Evolutionary conservation across 805 yeast species (phyloP).

Genomic region (Nakazawaea ernobii): DNA sequence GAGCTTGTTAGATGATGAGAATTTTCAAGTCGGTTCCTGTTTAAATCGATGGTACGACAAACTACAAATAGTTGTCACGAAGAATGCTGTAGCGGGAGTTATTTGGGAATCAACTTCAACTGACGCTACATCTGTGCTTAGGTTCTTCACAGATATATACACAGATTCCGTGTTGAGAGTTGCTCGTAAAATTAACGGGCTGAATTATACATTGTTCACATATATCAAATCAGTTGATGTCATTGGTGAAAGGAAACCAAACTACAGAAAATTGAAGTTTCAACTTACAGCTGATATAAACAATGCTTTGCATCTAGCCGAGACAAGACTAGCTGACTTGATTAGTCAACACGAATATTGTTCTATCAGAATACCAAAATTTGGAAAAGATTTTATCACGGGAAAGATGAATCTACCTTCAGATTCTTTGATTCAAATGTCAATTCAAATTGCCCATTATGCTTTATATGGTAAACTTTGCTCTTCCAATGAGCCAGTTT

Average conservation of each 20-base stretch:
- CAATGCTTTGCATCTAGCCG: slow-evolving; percentile 47
- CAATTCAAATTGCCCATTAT: slow-evolving; percentile 48
- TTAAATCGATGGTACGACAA: slow-evolving; percentile 58
- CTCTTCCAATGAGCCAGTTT: slow-evolving; percentile 40
- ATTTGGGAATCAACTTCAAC: slow-evolving; percentile 54
- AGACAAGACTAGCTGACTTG: slow-evolving; percentile 52
- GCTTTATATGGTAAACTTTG: slow-evolving; percentile 47
- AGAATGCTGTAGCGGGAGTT: slow-evolving; percentile 53
- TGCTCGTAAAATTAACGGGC: slow-evolving; percentile 53
- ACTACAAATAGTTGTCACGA: slow-evolving; percentile 46
- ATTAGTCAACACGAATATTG: slow-evolving; percentile 54
- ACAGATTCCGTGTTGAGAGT: slow-evolving; percentile 52
- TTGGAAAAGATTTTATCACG: slow-evolving; percentile 29
- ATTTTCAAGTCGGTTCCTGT: slow-evolving; percentile 51
- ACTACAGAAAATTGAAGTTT: slow-evolving; percentile 25
- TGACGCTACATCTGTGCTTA: slow-evolving; percentile 53
- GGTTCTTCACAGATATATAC: slow-evolving; percentile 53
- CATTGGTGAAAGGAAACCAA: slow-evolving; percentile 30
- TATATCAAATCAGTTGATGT: slow-evolving; percentile 31
- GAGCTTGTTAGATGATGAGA: slow-evolving; percentile 35
- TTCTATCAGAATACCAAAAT: slow-evolving; percentile 23
- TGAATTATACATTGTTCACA: slow-evolving; percentile 47
- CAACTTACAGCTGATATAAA: slow-evolving; percentile 39
- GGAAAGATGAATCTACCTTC: slow-evolving; percentile 36
- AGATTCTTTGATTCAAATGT: slow-evolving; percentile 47